These are phyloP conservation scores for Pythium biforme DNA, from an alignment of 352 stramenopile species.

Conservation along the genomic window DNA sequence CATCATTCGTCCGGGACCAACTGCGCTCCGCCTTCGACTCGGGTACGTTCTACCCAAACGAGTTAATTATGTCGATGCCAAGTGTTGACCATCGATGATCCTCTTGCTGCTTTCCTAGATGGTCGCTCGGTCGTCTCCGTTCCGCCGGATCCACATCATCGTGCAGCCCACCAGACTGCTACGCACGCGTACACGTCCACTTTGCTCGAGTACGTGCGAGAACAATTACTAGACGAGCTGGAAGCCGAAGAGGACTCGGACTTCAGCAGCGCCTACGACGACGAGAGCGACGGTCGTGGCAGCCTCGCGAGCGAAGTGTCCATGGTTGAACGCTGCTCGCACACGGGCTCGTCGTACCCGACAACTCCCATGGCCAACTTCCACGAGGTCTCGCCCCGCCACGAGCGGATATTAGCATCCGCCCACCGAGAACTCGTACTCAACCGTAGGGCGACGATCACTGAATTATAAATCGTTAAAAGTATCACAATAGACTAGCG, in stretches of 20 bases:
- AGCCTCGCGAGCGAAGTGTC: conserved; percentile 13
- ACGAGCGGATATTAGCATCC: background rate
- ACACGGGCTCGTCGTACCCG: conserved; percentile 17
- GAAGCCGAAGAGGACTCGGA: conserved; percentile 16
- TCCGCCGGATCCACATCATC: conserved; percentile 29
- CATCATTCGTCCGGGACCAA: conserved; percentile 8
- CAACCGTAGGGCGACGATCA: conserved; percentile 10
- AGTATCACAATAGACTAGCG: too few species aligned
- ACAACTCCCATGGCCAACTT: conserved; percentile 17
- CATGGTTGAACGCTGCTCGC: conserved; percentile 3
- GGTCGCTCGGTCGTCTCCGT: conserved; percentile 31
- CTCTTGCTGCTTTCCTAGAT: conserved; percentile 1
- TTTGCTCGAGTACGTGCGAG: conserved; percentile 31
- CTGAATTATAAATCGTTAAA: conserved; percentile 26
- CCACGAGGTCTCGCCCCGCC: conserved; percentile 9
- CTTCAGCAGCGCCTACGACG: conserved; percentile 9
- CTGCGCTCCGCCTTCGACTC: conserved; percentile 36
- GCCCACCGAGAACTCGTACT: conserved; percentile 2
- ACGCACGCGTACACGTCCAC: conserved; percentile 34
- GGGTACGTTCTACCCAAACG: conserved; percentile 10
- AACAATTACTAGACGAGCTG: conserved; percentile 33
- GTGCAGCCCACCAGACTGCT: conserved; percentile 25
- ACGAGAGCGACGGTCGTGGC: conserved; percentile 3
- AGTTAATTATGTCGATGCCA: background rate
- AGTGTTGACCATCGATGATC: background rate